Evolutionary conservation across 306 rosid genomes (phyloP).

Genomic region (Arachis stenosperma): DNA sequence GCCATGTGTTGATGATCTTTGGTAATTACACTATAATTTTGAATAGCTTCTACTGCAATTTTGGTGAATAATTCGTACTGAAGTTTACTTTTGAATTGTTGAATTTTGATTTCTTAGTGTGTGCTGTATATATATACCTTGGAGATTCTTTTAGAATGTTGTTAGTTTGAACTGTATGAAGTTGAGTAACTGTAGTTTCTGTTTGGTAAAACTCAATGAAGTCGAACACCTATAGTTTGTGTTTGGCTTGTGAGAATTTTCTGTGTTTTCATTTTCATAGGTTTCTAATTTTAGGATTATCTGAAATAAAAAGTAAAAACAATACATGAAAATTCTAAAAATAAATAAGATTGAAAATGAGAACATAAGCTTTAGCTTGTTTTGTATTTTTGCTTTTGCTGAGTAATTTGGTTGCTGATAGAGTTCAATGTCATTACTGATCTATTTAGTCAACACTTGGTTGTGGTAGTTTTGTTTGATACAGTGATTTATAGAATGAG

Average conservation of each 20-base stretch:
- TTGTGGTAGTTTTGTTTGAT: neutral
- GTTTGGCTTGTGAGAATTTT: neutral
- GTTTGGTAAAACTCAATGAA: neutral
- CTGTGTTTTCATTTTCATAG: neutral
- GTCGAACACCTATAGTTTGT: neutral
- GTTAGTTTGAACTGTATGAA: no score
- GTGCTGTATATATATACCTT: neutral
- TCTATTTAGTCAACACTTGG: neutral
- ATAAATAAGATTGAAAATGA: no score
- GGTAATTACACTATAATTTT: neutral
- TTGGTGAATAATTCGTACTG: neutral
- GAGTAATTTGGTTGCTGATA: neutral
- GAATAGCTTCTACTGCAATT: neutral
- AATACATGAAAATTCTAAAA: no score
- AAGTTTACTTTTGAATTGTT: neutral
- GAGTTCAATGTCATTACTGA: neutral
- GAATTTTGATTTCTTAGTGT: neutral
- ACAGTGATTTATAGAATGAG: slow-evolving; percentile 3
- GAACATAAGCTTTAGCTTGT: no score
- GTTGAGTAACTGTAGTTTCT: no score
- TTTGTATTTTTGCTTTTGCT: neutral
- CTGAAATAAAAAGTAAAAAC: no score
- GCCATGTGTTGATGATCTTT: neutral
- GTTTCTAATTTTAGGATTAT: no score
- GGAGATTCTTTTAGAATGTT: slow-evolving; percentile 8